Conservation (phyloP, 352 stramenopile species). For the Globisporangium iwayamae region DNA sequence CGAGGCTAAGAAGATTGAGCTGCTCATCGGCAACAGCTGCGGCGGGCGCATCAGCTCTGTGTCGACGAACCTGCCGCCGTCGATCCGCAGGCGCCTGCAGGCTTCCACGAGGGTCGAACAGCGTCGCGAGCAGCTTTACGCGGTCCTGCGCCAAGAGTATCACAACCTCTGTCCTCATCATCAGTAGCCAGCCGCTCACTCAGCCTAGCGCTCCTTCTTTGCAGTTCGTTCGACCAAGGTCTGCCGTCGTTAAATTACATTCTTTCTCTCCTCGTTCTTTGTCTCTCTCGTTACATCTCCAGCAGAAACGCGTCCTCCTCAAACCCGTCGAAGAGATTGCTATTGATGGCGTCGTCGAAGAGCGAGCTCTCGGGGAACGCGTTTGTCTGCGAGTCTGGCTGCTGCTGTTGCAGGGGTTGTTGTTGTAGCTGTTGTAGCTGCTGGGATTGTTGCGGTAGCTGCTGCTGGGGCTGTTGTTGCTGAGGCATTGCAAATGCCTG, state of each 20-base stretch:
- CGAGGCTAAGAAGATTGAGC: slow-evolving; percentile 62
- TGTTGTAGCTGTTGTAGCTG: neutral
- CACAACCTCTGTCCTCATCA: slow-evolving; percentile 17
- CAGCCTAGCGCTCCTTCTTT: neutral
- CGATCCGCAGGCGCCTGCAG: slow-evolving; percentile 45
- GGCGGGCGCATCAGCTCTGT: slow-evolving; percentile 43
- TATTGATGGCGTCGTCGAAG: slow-evolving; percentile 35
- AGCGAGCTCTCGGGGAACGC: slow-evolving; percentile 26
- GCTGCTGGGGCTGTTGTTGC: neutral
- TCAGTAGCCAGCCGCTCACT: neutral
- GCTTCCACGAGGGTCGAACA: slow-evolving; percentile 36
- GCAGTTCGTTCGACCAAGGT: slow-evolving; percentile 15
- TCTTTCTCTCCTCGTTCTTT: neutral
- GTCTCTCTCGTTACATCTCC: slow-evolving; percentile 50
- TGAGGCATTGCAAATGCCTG: neutral
- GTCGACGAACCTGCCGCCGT: slow-evolving; percentile 45
- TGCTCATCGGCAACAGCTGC: slow-evolving; percentile 59
- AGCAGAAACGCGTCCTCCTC: slow-evolving; percentile 68
- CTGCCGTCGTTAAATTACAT: slow-evolving; percentile 26
- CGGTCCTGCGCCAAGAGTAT: slow-evolving; percentile 48
- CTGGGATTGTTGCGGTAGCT: slow-evolving; percentile 18
- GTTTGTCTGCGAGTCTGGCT: slow-evolving; percentile 18
- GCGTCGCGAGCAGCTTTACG: slow-evolving; percentile 55
- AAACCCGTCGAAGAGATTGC: slow-evolving; percentile 77
- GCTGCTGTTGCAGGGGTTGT: slow-evolving; percentile 20